Evolutionary conservation across 106 monocot species (phyloP), one percentile per base, ranked within the genome.

Genomic region (Narthecium ossifragum): DNA sequence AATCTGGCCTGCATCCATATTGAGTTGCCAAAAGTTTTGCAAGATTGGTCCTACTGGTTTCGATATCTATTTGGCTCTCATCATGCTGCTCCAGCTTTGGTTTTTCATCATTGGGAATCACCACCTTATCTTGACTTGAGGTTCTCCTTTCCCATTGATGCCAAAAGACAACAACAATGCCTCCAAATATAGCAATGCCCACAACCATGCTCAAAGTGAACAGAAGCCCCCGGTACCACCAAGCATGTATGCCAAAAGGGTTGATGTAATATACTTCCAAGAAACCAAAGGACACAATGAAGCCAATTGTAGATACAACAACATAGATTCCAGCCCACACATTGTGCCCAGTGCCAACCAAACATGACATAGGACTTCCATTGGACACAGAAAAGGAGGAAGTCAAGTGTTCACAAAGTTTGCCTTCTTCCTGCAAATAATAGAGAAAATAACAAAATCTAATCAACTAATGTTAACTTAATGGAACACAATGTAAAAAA

Each of bases 281-380:
- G 46, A 85, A 32, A 21, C 65, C 76, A 46, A 57, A 85, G 14
- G 80, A 51, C 21, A 59, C 27, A 17, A 85, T 54, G 65, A 88
- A 85, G 33, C 93, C 88, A 49, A 80, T 15, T 2, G 70, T 70
- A 18, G 93, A 80, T 57, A 73, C 60, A 51, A 43, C n/a, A 54
- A 82, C 67, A 63, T 93, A 93, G 20, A 71, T 37, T 55, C 71
- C 88, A 3, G 82, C 64, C 75, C 81, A 88, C 1, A 80, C 15
- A 40, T 77, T 88, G 69, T 93, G 51, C 23, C 82, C 88, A 0
- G 93, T 88, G 18, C 93, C 93, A 33, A 85, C 93, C 62, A 93
- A 77, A 59, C 85, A 66, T 30, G 93, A 88, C 73, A 93, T 85
- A 31, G 12, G 39, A 18, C 72, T 70, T 7, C 75, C 75, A 27